Conservation (phyloP, 2,329 filamentous ascomycete species). For the Neoascochyta sp. region DNA sequence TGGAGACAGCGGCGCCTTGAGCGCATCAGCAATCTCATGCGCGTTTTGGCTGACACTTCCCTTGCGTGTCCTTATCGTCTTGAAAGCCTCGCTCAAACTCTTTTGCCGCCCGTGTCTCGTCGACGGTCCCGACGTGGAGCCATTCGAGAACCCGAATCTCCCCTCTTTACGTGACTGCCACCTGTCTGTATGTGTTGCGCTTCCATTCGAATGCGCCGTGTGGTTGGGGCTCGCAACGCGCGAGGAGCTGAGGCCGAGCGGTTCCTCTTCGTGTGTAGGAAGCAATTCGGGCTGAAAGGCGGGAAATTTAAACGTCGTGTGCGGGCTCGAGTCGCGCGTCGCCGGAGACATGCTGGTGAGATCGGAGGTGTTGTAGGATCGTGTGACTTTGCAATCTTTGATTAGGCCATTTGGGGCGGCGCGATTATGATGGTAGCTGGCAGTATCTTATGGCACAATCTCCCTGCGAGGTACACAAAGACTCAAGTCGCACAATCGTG, state of each 20-base stretch:
- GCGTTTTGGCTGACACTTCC: conserved; percentile 89
- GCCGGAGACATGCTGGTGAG: conserved; percentile 29
- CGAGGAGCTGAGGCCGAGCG: conserved; percentile 33
- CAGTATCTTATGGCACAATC: conserved; percentile 5
- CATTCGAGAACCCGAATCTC: conserved; percentile 44
- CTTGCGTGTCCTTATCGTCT: conserved; percentile 73
- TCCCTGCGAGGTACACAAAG: conserved; percentile 1
- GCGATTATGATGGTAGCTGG: conserved; percentile 2
- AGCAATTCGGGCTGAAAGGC: conserved; percentile 44
- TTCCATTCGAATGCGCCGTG: conserved; percentile 20
- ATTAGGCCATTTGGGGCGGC: conserved; percentile 32
- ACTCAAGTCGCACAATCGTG: conserved; percentile 3
- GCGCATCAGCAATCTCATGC: conserved; percentile 85
- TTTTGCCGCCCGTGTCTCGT: conserved; percentile 68
- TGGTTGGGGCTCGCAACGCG: conserved; percentile 31
- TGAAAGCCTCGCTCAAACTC: conserved; percentile 84
- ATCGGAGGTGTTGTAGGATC: conserved; percentile 12
- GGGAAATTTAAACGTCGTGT: conserved; percentile 45
- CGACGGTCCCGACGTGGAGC: conserved; percentile 25
- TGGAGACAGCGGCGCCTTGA: conserved; percentile 85
- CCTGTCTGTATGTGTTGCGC: conserved; percentile 45
- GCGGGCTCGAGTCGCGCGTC: conserved; percentile 27
- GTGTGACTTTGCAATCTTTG: conserved; percentile 13
- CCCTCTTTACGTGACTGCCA: conserved; percentile 61
- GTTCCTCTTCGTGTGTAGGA: conserved; percentile 37